phyloP scores from a whole-genome alignment of 768 basidiomycete genomes.

The Tulasnella sp. region DNA sequence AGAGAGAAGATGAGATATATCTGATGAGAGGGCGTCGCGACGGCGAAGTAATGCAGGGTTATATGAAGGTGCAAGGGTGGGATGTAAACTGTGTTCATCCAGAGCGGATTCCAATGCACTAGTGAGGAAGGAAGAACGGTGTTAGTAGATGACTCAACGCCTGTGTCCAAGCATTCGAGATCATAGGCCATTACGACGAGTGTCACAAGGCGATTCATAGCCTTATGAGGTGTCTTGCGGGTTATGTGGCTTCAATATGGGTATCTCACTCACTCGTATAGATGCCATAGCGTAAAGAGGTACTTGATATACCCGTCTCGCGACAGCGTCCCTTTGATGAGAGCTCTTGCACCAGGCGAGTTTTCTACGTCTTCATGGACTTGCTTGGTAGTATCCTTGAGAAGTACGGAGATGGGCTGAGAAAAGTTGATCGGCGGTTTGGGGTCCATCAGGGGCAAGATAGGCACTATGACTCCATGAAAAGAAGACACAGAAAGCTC shows the following conservation, averaged over 20 bases:
- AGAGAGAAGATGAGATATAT: conserved; percentile 54
- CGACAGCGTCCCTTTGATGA: conserved; percentile 48
- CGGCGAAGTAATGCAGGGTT: conserved; percentile 60
- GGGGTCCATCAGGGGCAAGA: too few species aligned
- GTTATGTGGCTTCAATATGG: background rate
- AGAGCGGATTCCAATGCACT: conserved; percentile 50
- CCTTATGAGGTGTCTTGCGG: too few species aligned
- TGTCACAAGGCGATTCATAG: too few species aligned
- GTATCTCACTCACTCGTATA: conserved; percentile 52
- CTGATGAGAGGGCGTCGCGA: conserved; percentile 45
- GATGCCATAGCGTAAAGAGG: conserved; percentile 68
- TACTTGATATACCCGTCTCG: conserved; percentile 58
- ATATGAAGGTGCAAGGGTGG: conserved; percentile 34
- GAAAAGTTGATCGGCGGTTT: conserved; percentile 23
- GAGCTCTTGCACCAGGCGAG: conserved; percentile 45
- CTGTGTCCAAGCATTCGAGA: too few species aligned
- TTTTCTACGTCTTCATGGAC: conserved; percentile 52
- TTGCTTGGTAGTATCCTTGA: conserved; percentile 31
- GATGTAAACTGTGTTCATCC: conserved; percentile 26
- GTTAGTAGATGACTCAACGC: too few species aligned
- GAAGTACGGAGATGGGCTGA: conserved; percentile 30
- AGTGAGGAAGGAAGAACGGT: too few species aligned
- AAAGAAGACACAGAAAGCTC: too few species aligned
- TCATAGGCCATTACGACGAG: too few species aligned
- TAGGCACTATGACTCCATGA: too few species aligned